Evolutionary conservation across 305 asterid genomes (phyloP), one percentile per base, ranked within the genome.

Genomic region (Fraxinus platypoda): DNA sequence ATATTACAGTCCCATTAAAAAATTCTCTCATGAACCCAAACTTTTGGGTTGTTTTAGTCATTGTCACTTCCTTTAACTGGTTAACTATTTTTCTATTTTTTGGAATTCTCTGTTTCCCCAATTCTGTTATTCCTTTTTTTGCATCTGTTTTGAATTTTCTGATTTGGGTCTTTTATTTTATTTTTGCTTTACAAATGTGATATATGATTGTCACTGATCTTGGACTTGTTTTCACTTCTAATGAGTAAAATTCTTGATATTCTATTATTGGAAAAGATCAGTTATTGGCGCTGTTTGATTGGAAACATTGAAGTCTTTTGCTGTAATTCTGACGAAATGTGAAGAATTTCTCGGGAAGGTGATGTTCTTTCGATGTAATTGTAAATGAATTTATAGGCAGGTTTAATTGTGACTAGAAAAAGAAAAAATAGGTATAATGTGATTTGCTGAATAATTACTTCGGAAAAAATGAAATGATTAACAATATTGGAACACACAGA

Each of bases 141-240:
- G 76, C 75, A 80, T 87, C 84, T 76, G 37, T 78, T 72, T 19
- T 84, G 59, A 43, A 8, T 8, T 82, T 77, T 75, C 59, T 78
- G 83, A 84, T 84, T 66, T 80, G 80, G 82, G 79, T 26, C 34
- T 41, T 71, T 81, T 75, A 62, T 57, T 62, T 34, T 79, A 77
- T 6, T 34, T 41, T 4, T 26, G 74, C 28, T 78, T 80, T 80
- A 4, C 62, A 13, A 11, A n/a, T 78, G 46, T 64, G 78, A 68
- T 80, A 46, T 21, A 21, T 85, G 68, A 41, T 26, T 64, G 4
- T 64, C 72, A 59, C 54, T 41, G 19, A 34, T 78, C 33, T 59
- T 34, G 12, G 12, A 54, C 68, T 35, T 41, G 77, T 28, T 57
- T 7, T 71, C 81, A 26, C 77, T 43, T 57, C 31, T 6, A 8